Percentiles rank a stretch among this genome's conserved stretches.
These are phyloP conservation scores for Straminergon stramineum DNA, from an alignment of 225 moss, liverwort and hornwort species.

Conservation along the genomic window DNA sequence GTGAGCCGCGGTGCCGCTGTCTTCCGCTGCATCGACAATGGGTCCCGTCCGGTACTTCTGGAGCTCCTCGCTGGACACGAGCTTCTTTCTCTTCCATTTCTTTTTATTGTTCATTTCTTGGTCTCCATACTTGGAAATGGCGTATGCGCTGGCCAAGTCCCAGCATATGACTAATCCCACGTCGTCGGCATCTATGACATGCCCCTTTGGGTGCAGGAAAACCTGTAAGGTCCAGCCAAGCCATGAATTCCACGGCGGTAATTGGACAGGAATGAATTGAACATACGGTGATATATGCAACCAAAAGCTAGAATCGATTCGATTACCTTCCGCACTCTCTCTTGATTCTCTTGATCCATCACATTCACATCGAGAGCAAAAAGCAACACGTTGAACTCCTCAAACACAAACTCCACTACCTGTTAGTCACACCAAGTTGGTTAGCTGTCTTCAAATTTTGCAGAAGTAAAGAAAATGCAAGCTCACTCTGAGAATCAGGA, in stretches of 20 bases:
- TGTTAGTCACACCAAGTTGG: conserved; percentile 6
- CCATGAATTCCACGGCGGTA: neutral
- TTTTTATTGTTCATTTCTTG: neutral
- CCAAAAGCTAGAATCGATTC: neutral
- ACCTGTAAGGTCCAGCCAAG: conserved; percentile 9
- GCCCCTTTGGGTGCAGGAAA: conserved; percentile 41
- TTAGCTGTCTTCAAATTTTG: neutral
- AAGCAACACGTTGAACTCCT: conserved; percentile 55
- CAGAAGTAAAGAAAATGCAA: neutral
- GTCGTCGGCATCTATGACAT: conserved; percentile 25
- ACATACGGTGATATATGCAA: neutral
- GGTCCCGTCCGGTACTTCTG: conserved; percentile 28
- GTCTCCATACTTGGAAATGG: conserved; percentile 30
- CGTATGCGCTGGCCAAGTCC: conserved; percentile 32
- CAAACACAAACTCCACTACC: conserved; percentile 80
- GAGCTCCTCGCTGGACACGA: neutral
- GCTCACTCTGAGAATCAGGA: neutral
- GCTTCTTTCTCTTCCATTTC: conserved; percentile 17
- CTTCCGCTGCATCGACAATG: neutral
- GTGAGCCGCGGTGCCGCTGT: neutral
- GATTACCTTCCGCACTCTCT: conserved; percentile 35
- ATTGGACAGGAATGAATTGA: neutral
- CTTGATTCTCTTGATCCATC: conserved; percentile 11
- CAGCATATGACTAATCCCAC: conserved; percentile 42
- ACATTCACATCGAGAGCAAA: conserved; percentile 74